phyloP scores from a whole-genome alignment of 23 red algal genomes.

The Cyanidioschyzon merolae region DNA sequence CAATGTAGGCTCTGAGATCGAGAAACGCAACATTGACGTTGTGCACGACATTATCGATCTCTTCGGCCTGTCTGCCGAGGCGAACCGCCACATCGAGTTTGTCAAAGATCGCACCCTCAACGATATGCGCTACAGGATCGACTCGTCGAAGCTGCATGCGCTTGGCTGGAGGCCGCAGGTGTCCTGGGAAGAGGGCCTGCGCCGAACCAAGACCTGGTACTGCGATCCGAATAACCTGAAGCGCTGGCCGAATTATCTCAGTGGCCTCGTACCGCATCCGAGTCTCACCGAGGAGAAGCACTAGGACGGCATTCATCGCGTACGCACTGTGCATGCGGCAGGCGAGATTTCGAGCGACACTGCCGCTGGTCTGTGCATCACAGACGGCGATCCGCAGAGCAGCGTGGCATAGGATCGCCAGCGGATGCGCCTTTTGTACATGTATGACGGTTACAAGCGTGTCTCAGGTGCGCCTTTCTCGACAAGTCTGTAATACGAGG shows the following conservation, averaged over 20 bases:
- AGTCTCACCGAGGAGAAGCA: slow-evolving; percentile 24
- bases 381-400: no score
- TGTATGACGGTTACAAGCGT: neutral
- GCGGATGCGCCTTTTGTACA: neutral
- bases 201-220: slow-evolving; percentile 53
- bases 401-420: neutral
- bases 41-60: slow-evolving; percentile 52
- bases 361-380: neutral
- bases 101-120: slow-evolving; percentile 76
- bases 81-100: slow-evolving; percentile 42
- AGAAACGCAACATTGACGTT: slow-evolving; percentile 70
- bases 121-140: slow-evolving; percentile 74
- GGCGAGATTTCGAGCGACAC: neutral
- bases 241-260: slow-evolving; percentile 49
- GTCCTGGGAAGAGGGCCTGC: slow-evolving; percentile 53
- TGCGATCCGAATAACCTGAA: slow-evolving; percentile 32
- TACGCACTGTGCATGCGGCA: neutral
- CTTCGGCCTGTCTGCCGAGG: slow-evolving; percentile 22
- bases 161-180: slow-evolving; percentile 64
- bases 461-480: neutral
- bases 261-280: slow-evolving; percentile 63
- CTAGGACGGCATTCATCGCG: neutral
- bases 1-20: slow-evolving; percentile 79
- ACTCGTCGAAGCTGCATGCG: slow-evolving; percentile 56
- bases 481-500: no score